phyloP scores from a whole-genome alignment of 345 rosid genomes.

The Hevea brasiliensis region DNA sequence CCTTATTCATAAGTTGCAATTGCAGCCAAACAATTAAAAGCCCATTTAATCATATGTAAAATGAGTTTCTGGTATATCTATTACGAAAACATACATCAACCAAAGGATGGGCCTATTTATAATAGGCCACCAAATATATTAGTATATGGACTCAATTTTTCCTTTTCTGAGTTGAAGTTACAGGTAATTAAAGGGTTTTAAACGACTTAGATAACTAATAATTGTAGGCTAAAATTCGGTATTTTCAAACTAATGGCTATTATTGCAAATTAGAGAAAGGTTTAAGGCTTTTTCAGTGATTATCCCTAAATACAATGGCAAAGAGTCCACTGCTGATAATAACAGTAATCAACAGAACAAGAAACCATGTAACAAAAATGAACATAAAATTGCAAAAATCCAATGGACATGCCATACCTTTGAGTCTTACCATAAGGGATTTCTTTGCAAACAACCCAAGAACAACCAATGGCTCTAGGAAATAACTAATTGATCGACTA shows the following conservation, averaged over 20 bases:
- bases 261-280: not conserved
- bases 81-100: not conserved
- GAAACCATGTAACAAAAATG: not conserved
- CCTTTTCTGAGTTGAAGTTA: not conserved
- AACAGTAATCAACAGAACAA: not conserved
- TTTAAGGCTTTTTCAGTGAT: not conserved
- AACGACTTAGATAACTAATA: not conserved
- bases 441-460: constrained; percentile 76
- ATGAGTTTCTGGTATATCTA: not conserved
- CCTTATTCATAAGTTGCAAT: not conserved
- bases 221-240: no score
- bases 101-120: not conserved
- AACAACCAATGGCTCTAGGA: constrained; percentile 76
- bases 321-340: not conserved
- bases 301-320: not conserved
- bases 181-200: not conserved
- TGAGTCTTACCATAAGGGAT: constrained; percentile 59
- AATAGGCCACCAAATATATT: no score
- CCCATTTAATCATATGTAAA: not conserved
- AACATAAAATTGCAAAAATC: not conserved
- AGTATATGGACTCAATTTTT: not conserved
- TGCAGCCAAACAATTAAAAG: not conserved
- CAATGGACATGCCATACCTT: constrained; percentile 43
- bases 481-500: constrained; percentile 80
- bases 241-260: not conserved